phyloP scores from a whole-genome alignment of 164 flowering plant species.

The Magnolia sinica region DNA sequence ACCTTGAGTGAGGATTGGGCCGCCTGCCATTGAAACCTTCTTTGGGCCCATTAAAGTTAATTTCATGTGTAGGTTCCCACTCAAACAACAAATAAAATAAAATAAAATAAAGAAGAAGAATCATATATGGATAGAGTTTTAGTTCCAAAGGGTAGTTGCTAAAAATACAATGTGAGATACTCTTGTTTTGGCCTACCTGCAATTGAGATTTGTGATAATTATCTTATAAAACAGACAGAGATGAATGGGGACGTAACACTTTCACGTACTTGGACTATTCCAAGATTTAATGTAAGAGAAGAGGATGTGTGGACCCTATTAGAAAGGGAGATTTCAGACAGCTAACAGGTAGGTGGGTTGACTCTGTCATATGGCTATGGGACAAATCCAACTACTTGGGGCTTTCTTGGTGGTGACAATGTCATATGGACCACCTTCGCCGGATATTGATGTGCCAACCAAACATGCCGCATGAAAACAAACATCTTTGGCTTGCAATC shows the following conservation, averaged over 20 bases:
- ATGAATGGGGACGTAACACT: background rate
- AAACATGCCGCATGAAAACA: background rate
- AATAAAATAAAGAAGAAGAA: background rate
- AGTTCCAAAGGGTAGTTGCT: background rate
- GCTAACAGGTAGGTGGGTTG: background rate
- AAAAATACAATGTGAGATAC: background rate
- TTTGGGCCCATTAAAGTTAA: too few relatives aligned
- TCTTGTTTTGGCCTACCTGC: background rate
- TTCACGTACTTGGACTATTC: background rate
- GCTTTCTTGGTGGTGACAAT: background rate
- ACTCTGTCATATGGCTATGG: background rate
- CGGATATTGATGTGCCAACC: background rate
- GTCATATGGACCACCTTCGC: background rate
- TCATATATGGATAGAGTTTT: background rate
- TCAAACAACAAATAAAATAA: too few relatives aligned
- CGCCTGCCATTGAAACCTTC: too few relatives aligned
- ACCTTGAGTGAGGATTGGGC: too few relatives aligned
- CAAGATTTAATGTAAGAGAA: background rate
- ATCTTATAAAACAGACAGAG: background rate
- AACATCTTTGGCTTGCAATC: background rate
- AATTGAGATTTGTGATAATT: too few relatives aligned
- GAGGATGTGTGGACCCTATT: background rate
- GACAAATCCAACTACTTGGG: background rate
- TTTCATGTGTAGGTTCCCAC: too few relatives aligned
- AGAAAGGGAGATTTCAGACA: background rate